A percentile compares a stretch with the other conserved stretches of the same genome.
Evolutionary conservation across 495 filamentous ascomycete genomes (phyloP).

Genomic region (Penicillium mononematosum): DNA sequence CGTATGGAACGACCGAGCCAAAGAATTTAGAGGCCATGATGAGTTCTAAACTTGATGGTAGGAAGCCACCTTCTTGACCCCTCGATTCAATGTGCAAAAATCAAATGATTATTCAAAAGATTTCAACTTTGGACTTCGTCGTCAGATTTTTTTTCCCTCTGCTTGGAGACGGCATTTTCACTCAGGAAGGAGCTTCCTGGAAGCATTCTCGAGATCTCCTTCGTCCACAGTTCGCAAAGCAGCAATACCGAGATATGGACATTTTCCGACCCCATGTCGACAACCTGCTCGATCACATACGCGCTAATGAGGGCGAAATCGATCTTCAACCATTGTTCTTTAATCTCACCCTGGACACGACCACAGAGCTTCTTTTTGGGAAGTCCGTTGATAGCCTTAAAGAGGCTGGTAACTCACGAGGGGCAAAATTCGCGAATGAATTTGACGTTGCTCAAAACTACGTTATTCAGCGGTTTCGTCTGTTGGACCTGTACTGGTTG

Average conservation of each 20-base stretch:
- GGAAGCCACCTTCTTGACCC: background rate
- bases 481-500: constrained; percentile 50
- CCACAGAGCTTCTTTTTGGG: constrained; percentile 52
- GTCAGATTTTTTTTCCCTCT: constrained; percentile 7
- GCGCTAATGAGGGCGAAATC: constrained; percentile 16
- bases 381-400: constrained; percentile 36
- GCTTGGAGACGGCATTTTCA: constrained; percentile 53
- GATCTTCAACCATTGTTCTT: constrained; percentile 53
- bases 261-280: background rate
- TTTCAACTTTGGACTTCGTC: constrained; percentile 6
- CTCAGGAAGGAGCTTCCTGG: constrained; percentile 53
- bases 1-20: constrained; percentile 8
- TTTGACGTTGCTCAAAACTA: constrained; percentile 50
- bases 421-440: constrained; percentile 23
- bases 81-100: constrained; percentile 1
- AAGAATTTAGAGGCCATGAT: constrained; percentile 11
- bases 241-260: background rate
- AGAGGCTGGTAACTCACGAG: constrained; percentile 1
- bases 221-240: constrained; percentile 23
- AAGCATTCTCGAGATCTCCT: constrained; percentile 51
- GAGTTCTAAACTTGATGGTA: constrained; percentile 8
- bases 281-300: constrained; percentile 2
- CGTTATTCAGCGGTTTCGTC: constrained; percentile 40
- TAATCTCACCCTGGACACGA: constrained; percentile 48
- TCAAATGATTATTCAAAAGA: constrained; percentile 2